These are phyloP conservation scores for Cynara cardunculus DNA, from an alignment of 129 eudicot genomes.

Conservation along the genomic window DNA sequence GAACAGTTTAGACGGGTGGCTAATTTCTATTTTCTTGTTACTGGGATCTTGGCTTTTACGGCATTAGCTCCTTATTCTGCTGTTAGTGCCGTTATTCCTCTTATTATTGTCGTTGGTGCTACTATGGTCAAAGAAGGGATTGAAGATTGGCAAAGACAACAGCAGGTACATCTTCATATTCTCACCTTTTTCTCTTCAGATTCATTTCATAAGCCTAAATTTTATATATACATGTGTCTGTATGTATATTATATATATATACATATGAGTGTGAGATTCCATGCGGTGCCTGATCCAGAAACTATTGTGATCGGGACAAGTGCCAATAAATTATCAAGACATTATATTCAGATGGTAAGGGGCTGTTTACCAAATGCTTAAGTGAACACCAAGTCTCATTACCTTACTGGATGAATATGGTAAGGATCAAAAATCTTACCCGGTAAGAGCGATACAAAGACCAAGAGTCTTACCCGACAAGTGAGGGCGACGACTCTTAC, in stretches of 20 bases:
- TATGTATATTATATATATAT: background rate
- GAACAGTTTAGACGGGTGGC: slow-evolving; percentile 71
- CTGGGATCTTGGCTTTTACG: slow-evolving; percentile 47
- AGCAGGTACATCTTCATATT: slow-evolving; percentile 27
- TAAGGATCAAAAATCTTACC: no score
- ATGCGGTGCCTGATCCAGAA: no score
- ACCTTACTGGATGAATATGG: no score
- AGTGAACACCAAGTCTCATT: no score
- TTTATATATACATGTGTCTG: background rate
- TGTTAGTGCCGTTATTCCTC: slow-evolving; percentile 46
- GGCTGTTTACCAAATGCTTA: no score
- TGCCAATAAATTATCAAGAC: no score
- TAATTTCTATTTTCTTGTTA: slow-evolving; percentile 50
- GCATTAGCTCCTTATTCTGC: slow-evolving; percentile 54
- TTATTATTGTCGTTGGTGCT: slow-evolving; percentile 45
- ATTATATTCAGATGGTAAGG: no score
- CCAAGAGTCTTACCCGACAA: no score
- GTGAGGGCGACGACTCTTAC: no score
- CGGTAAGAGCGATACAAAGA: no score
- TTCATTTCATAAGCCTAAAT: background rate
- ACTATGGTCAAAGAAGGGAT: slow-evolving; percentile 62
- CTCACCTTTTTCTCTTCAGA: background rate
- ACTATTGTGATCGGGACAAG: no score
- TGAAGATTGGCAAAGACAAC: slow-evolving; percentile 60
- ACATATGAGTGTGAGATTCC: background rate